Conservation (phyloP, 2,329 filamentous ascomycete species). For the Sporothrix inflata region DNA sequence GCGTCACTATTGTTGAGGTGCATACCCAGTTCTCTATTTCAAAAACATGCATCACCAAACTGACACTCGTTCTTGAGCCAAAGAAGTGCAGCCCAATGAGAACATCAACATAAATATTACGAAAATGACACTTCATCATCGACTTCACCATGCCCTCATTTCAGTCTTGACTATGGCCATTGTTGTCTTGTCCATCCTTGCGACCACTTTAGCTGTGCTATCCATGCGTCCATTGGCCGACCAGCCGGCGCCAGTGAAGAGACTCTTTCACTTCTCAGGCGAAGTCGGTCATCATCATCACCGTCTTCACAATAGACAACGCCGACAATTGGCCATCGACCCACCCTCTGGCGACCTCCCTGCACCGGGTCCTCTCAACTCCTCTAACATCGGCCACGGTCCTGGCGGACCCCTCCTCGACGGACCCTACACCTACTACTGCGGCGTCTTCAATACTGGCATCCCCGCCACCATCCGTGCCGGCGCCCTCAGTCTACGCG, state of each 20-base stretch:
- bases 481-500: conserved; percentile 21
- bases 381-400: conserved; percentile 8
- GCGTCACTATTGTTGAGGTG: too few relatives aligned
- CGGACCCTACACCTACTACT: conserved; percentile 32
- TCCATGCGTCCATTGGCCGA: not conserved
- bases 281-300: not conserved
- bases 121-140: not conserved
- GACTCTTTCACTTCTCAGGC: not conserved
- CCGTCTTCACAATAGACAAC: not conserved
- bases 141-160: not conserved
- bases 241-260: not conserved
- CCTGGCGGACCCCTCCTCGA: conserved; percentile 31
- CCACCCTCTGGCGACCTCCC: conserved; percentile 18
- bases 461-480: conserved; percentile 12
- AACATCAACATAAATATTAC: not conserved
- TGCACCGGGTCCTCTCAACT: conserved; percentile 20
- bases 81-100: not conserved
- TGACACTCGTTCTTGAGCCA: not conserved
- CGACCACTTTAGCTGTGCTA: not conserved
- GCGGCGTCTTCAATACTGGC: conserved; percentile 33
- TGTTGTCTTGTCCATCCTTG: not conserved
- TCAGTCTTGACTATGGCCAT: not conserved
- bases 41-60: not conserved
- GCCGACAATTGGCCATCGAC: not conserved
- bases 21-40: not conserved